Percentiles rank a stretch among this genome's conserved stretches.
Conservation (phyloP, 1,139 yeast species). For the Magnusiomyces paraingens region DNA sequence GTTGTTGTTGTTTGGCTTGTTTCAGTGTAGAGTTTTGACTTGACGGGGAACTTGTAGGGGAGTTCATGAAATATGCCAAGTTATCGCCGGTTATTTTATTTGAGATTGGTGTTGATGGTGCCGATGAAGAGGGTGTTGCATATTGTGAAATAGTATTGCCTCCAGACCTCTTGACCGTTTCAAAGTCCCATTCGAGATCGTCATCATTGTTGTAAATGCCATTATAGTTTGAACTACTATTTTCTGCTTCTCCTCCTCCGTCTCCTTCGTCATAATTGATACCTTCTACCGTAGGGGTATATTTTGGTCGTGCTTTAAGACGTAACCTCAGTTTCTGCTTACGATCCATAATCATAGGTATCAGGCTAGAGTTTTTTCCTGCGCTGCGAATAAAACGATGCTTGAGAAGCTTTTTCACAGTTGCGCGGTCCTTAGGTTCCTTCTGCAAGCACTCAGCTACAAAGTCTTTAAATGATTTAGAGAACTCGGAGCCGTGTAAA, state of each 20-base stretch:
- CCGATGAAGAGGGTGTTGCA: no score
- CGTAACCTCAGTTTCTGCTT: slow-evolving; percentile 17
- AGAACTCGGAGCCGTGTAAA: slow-evolving; percentile 39
- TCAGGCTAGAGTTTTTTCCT: slow-evolving; percentile 33
- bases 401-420: slow-evolving; percentile 52
- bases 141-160: no score
- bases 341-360: slow-evolving; percentile 25
- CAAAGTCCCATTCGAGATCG: slow-evolving; percentile 38
- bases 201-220: slow-evolving; percentile 19
- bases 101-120: no score
- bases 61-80: no score
- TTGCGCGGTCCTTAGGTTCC: slow-evolving; percentile 52
- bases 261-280: slow-evolving; percentile 5
- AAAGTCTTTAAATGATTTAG: slow-evolving; percentile 53
- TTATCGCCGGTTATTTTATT: no score
- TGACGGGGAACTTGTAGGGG: no score
- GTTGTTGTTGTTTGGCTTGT: no score
- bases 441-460: slow-evolving; percentile 57
- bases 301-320: slow-evolving; percentile 14
- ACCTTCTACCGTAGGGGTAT: slow-evolving; percentile 21
- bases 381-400: slow-evolving; percentile 53
- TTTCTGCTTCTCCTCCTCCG: no score
- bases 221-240: no score
- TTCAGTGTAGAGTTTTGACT: no score
- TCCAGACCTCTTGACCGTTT: slow-evolving; percentile 26